A percentile compares a stretch with the other conserved stretches of the same genome.
These are phyloP conservation scores for Colletotrichum agaves DNA, from an alignment of 2,329 filamentous ascomycete genomes.

Conservation along the genomic window DNA sequence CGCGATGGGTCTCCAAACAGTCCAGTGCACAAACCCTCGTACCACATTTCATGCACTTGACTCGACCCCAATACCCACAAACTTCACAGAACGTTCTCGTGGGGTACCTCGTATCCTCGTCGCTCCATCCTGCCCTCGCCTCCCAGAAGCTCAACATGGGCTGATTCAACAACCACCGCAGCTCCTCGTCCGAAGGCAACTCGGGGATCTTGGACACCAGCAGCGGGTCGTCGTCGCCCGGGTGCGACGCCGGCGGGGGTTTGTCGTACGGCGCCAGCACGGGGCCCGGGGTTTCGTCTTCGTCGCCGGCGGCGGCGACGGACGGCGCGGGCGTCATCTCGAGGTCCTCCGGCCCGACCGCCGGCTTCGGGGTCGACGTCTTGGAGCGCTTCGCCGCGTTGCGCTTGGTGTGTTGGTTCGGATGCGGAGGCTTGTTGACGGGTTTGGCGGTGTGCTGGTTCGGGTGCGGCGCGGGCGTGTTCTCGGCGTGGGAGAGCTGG, in stretches of 20 bases:
- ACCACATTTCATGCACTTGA: slow-evolving; percentile 83
- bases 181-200: slow-evolving; percentile 68
- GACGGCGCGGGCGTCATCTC: slow-evolving; percentile 54
- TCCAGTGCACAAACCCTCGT: slow-evolving; percentile 80
- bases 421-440: slow-evolving; percentile 37
- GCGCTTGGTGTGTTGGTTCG: slow-evolving; percentile 38
- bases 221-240: slow-evolving; percentile 66
- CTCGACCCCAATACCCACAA: slow-evolving; percentile 84
- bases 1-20: slow-evolving; percentile 77
- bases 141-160: slow-evolving; percentile 77
- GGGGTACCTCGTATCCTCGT: slow-evolving; percentile 60
- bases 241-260: slow-evolving; percentile 51
- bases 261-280: slow-evolving; percentile 50
- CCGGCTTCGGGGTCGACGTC: slow-evolving; percentile 28
- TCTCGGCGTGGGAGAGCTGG: slow-evolving; percentile 59
- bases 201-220: slow-evolving; percentile 68
- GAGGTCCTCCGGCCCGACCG: slow-evolving; percentile 42
- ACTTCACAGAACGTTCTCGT: slow-evolving; percentile 78
- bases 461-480: slow-evolving; percentile 44
- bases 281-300: slow-evolving; percentile 15
- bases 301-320: neutral
- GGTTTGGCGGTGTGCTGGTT: slow-evolving; percentile 44
- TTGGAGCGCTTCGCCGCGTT: slow-evolving; percentile 37
- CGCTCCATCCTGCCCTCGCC: slow-evolving; percentile 61
- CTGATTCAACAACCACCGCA: slow-evolving; percentile 70